A percentile compares a stretch with the other conserved stretches of the same genome.
phyloP scores from a whole-genome alignment of 192 early-diverging fungal genomes.

The Coemansia sp. region DNA sequence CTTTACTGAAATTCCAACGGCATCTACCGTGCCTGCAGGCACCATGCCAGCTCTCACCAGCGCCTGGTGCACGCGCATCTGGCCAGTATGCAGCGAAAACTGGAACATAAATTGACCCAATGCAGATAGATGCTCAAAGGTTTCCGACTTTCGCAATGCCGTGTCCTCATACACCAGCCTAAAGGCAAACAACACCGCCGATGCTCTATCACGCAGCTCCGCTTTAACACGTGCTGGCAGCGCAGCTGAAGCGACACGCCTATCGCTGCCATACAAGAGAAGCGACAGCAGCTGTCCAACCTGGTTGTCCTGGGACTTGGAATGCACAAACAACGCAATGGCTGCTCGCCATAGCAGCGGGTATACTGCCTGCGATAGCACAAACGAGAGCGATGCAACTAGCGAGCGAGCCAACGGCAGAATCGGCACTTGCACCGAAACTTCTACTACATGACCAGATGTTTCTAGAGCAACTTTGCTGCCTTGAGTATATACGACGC shows the following conservation, averaged over 20 bases:
- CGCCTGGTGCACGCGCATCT: constrained; percentile 7
- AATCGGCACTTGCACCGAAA: constrained; percentile 11
- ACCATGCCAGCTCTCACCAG: constrained; percentile 8
- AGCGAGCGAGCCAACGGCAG: constrained; percentile 16
- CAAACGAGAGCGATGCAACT: constrained; percentile 27
- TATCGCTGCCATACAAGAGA: constrained; percentile 21
- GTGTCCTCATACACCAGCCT: constrained; percentile 43
- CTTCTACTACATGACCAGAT: neutral
- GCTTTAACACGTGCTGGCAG: constrained; percentile 18
- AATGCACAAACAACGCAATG: constrained; percentile 12
- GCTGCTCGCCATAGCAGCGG: constrained; percentile 17
- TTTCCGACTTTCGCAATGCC: constrained; percentile 17
- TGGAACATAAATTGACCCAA: constrained; percentile 21
- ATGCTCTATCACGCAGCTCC: constrained; percentile 29
- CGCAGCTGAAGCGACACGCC: neutral
- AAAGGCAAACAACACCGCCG: constrained; percentile 36
- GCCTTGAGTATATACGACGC: constrained; percentile 14
- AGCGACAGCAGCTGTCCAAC: constrained; percentile 20
- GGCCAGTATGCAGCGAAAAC: constrained; percentile 15
- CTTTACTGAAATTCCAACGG: neutral
- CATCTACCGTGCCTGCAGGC: neutral
- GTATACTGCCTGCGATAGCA: constrained; percentile 19
- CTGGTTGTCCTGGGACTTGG: constrained; percentile 6
- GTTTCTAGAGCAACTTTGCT: constrained; percentile 2
- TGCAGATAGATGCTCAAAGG: constrained; percentile 8